Evolutionary conservation across 768 basidiomycete genomes (phyloP).

Genomic region (Suillus discolor): DNA sequence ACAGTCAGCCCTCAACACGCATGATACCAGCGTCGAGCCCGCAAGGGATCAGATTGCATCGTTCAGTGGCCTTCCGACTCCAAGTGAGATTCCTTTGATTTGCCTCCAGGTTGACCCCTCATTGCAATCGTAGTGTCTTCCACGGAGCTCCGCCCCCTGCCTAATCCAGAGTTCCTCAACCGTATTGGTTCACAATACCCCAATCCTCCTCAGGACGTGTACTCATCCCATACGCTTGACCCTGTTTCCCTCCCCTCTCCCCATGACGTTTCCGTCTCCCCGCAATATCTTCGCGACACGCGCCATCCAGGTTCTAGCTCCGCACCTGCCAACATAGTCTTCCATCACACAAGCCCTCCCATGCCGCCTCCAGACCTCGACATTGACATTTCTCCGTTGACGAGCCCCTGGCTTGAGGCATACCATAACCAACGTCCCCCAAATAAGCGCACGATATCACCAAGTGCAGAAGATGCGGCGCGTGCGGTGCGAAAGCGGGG

Average conservation of each 20-base stretch:
- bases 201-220: slow-evolving; percentile 28
- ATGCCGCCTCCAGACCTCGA: slow-evolving; percentile 55
- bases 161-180: slow-evolving; percentile 59
- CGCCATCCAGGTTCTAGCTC: slow-evolving; percentile 51
- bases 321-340: slow-evolving; percentile 76
- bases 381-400: slow-evolving; percentile 76
- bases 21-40: slow-evolving; percentile 38
- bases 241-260: slow-evolving; percentile 30
- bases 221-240: slow-evolving; percentile 28
- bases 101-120: slow-evolving; percentile 15
- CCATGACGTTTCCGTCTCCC: slow-evolving; percentile 29
- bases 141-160: slow-evolving; percentile 64
- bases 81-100: slow-evolving; percentile 47
- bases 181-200: slow-evolving; percentile 58
- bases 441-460: slow-evolving; percentile 60
- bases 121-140: slow-evolving; percentile 54
- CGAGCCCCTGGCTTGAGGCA: slow-evolving; percentile 80
- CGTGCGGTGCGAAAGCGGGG: slow-evolving; percentile 55
- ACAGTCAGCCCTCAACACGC: slow-evolving; percentile 36
- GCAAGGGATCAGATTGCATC: slow-evolving; percentile 35
- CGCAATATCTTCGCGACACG: slow-evolving; percentile 25
- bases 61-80: slow-evolving; percentile 65
- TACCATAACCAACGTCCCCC: slow-evolving; percentile 40
- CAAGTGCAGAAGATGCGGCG: slow-evolving; percentile 53
- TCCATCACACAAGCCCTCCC: slow-evolving; percentile 45